Conservation (phyloP, 768 basidiomycete species). For the Tubosaeta sp. region DNA sequence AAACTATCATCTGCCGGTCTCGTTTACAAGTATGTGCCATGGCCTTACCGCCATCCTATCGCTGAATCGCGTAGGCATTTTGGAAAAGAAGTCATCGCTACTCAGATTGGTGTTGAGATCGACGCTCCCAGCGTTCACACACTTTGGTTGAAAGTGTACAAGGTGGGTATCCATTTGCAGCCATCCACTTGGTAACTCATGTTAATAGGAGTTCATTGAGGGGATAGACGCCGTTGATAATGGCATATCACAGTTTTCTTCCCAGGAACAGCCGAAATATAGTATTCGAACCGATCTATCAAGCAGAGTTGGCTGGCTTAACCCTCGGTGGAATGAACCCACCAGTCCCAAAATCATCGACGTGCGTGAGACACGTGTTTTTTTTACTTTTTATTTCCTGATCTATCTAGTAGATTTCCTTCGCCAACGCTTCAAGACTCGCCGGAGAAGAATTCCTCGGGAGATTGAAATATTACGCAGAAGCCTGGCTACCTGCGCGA, state of each 20-base stretch:
- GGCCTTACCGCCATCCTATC: not conserved
- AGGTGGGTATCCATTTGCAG: constrained; percentile 36
- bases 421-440: constrained; percentile 73
- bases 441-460: constrained; percentile 83
- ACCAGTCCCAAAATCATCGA: constrained; percentile 63
- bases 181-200: constrained; percentile 2
- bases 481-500: constrained; percentile 91
- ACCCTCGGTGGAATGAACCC: constrained; percentile 90
- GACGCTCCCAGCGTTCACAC: constrained; percentile 63
- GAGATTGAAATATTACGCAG: constrained; percentile 75
- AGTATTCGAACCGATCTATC: constrained; percentile 78
- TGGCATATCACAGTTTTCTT: constrained; percentile 78
- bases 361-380: constrained; percentile 40
- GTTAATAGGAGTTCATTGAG: constrained; percentile 81
- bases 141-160: constrained; percentile 89
- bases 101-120: constrained; percentile 43
- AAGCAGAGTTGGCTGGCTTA: constrained; percentile 76
- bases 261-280: constrained; percentile 66
- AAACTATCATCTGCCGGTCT: constrained; percentile 92
- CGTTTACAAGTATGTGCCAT: constrained; percentile 78
- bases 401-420: constrained; percentile 50
- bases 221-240: constrained; percentile 95
- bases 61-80: constrained; percentile 59
- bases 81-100: constrained; percentile 79
- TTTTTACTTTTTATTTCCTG: constrained; percentile 7